Base-by-base conservation (phyloP, 805 yeast genomes). In the Wickerhamiella hasegawae region DNA sequence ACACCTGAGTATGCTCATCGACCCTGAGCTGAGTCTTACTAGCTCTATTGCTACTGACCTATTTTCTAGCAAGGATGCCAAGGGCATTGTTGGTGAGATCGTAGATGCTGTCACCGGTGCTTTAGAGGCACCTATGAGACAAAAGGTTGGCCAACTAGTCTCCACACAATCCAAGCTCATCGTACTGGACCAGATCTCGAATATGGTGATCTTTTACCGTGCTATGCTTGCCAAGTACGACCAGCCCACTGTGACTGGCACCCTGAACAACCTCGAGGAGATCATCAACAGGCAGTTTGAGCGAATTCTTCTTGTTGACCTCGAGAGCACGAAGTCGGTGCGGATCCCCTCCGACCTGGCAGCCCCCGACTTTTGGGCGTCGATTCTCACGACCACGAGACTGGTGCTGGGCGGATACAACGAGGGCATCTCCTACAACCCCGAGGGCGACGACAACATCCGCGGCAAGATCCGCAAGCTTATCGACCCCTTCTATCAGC, bases 331-430 rank as follows among this genome's bases (percentile, higher is more conserved):
- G 16, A 32, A 28, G 22, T n/a, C 31, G 8, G 20, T 16, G 8
- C 31, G 31, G 15, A 28, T 32, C 15, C 23, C 33, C 2, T 10
- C 21, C 20, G 81, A 81, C 40, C 58, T 80, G 17, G 69, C 76
- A 40, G 74, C 93, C 4, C 94, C 96, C 0, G 92, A 80, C 40
- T 85, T 92, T 84, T 57, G 80, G 17, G 60, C 68, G 33, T 76
- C 71, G n/a, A 73, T 76, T 44, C 65, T 77, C 32, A 59, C 70
- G 0, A 76, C 71, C 12, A 59, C 78, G 20, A 60, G 76, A 38
- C 71, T 71, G 1, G 54, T 81, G 2, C 65, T 78, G 41, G 73
- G 71, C 19, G 52, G 57, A 24, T 57, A 57, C 34, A 63, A 60
- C 32, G 39, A 51, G 14, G 53, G 61, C 21, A 44, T 51, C 18